Evolutionary conservation across 352 stramenopile species (phyloP), one percentile per base, ranked within the genome.

Genomic region (Elongisporangium prolatum): DNA sequence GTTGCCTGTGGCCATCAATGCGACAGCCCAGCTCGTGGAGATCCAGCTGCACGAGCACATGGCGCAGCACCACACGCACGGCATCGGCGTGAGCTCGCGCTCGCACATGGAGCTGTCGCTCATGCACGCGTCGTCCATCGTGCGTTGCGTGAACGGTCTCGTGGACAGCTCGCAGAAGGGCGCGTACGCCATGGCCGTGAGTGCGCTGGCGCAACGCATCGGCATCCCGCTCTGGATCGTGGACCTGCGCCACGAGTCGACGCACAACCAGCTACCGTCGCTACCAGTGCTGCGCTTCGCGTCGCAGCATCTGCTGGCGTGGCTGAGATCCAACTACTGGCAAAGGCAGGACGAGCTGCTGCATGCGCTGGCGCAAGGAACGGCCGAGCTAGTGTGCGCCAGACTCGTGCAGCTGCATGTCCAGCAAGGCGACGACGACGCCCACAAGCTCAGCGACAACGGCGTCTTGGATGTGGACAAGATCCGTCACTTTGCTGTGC

Each of bases 171-270:
- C 80, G n/a, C 85, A 94, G 64, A 89, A 84, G 48, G 84, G 84
- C 20, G 63, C 75, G 48, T 93, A 92, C 64, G 85, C 85, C 18
- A 72, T 78, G 69, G 77, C 85, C 3, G 83, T 94, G 56, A 94
- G 85, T 34, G 60, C 66, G 14, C 62, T 94, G 50, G 96, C 91
- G 53, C 75, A 90, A 44, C 78, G 91, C 37, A 91, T 97, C 18
- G 93, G 93, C 55, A 90, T 98, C 48, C 93, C 93, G 24, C 67
- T 89, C 10, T 98, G 93, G 93, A 80, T 98, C 58, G 93, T 98
- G 22, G 91, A 97, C 54, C 61, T 98, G 62, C 85, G 93, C 22
- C 93, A 98, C 64, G 91, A 98, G 58, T 91, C 91, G 21, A 95
- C 91, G 17, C 93, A 98, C 65, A 97, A 97, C 71, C 83, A 95